phyloP scores from a whole-genome alignment of 768 basidiomycete species.

The Pleurotus citrinopileatus region DNA sequence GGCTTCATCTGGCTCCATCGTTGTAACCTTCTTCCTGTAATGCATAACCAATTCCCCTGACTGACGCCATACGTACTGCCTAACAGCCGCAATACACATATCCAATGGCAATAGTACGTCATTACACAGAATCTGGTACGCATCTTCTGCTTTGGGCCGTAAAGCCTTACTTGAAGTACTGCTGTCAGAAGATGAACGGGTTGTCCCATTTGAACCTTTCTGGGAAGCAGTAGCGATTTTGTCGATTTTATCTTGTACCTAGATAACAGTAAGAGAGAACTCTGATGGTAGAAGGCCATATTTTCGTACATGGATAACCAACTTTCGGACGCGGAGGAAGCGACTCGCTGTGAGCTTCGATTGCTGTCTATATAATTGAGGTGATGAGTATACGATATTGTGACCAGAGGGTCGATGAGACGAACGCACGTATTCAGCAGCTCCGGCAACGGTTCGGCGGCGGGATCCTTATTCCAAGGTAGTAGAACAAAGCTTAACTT shows the following conservation, averaged over 20 bases:
- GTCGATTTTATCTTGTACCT: slow-evolving; percentile 86
- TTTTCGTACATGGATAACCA: slow-evolving; percentile 70
- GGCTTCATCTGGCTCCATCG: not conserved
- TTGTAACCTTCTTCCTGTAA: slow-evolving; percentile 51
- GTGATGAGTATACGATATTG: not conserved
- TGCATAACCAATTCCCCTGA: slow-evolving; percentile 70
- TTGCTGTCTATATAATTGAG: slow-evolving; percentile 57
- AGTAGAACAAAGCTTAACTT: slow-evolving; percentile 91
- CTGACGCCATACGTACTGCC: slow-evolving; percentile 88
- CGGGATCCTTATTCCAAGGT: slow-evolving; percentile 66
- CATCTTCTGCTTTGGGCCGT: slow-evolving; percentile 52
- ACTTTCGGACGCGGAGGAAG: slow-evolving; percentile 81
- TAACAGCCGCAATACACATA: slow-evolving; percentile 88
- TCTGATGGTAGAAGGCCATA: not conserved
- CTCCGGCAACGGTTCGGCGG: slow-evolving; percentile 67
- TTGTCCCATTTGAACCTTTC: slow-evolving; percentile 27
- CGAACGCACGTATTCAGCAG: slow-evolving; percentile 78
- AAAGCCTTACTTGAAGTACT: slow-evolving; percentile 18
- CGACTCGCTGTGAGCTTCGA: slow-evolving; percentile 88
- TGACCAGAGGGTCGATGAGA: not conserved
- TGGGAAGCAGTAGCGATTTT: slow-evolving; percentile 35
- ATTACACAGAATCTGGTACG: slow-evolving; percentile 87
- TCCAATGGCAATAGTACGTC: slow-evolving; percentile 77
- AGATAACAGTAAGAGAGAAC: not conserved
- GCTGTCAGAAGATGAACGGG: slow-evolving; percentile 35